These are phyloP conservation scores for Fabrea salina DNA, from an alignment of 169 alveolate genomes.

Conservation along the genomic window DNA sequence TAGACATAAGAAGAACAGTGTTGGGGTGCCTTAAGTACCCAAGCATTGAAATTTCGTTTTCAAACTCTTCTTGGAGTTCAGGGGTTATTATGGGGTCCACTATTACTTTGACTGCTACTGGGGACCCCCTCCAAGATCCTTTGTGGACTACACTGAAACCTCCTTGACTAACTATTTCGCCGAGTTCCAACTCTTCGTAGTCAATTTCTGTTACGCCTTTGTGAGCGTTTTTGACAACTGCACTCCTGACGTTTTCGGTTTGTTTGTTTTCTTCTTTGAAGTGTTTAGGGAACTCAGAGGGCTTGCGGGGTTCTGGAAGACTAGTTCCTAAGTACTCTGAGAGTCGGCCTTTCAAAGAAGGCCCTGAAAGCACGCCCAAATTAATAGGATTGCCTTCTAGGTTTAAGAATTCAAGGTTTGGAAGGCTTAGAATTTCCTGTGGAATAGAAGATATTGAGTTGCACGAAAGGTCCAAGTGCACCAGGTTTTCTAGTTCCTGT, in stretches of 20 bases:
- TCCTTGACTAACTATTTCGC: slow-evolving; percentile 78
- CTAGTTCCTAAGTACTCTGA: slow-evolving; percentile 23
- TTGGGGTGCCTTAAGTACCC: slow-evolving; percentile 82
- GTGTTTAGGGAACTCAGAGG: background rate
- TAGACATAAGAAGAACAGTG: slow-evolving; percentile 75
- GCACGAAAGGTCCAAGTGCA: slow-evolving; percentile 54
- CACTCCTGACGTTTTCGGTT: slow-evolving; percentile 5
- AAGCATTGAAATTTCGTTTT: slow-evolving; percentile 82
- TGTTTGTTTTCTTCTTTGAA: slow-evolving; percentile 46
- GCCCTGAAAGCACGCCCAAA: slow-evolving; percentile 43
- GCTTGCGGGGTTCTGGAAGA: background rate
- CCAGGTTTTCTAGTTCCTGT: slow-evolving; percentile 37
- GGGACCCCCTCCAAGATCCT: slow-evolving; percentile 66
- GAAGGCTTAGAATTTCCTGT: slow-evolving; percentile 34
- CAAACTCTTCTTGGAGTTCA: slow-evolving; percentile 71
- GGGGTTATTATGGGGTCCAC: slow-evolving; percentile 85
- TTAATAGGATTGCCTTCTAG: slow-evolving; percentile 45
- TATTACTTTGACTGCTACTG: slow-evolving; percentile 80
- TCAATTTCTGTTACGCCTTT: slow-evolving; percentile 65
- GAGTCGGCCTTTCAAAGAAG: slow-evolving; percentile 46
- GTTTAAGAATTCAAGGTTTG: slow-evolving; percentile 44
- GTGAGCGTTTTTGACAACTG: slow-evolving; percentile 30
- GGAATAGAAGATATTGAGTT: slow-evolving; percentile 48
- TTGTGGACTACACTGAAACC: slow-evolving; percentile 81
- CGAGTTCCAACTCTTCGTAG: slow-evolving; percentile 66